Evolutionary conservation across 2,329 filamentous ascomycete genomes (phyloP).

Genomic region (Aspergillus viridinutans): DNA sequence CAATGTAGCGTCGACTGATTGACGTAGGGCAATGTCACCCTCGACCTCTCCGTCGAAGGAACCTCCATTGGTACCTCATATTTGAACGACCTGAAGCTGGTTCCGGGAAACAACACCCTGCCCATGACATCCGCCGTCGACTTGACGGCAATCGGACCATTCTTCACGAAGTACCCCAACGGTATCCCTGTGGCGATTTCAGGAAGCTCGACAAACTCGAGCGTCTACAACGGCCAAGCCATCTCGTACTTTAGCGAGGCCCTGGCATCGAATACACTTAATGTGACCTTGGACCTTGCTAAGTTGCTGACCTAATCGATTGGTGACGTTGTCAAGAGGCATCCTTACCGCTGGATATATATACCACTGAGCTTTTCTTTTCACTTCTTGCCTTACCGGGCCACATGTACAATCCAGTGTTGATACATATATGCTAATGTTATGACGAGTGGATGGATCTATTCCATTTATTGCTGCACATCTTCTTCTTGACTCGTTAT

Average conservation of each 20-base stretch:
- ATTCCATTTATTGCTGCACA: not conserved
- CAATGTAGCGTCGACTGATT: slow-evolving; percentile 2
- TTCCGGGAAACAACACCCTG: slow-evolving; percentile 52
- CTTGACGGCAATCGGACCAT: slow-evolving; percentile 32
- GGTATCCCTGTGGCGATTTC: slow-evolving; percentile 49
- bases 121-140: slow-evolving; percentile 49
- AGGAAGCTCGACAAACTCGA: slow-evolving; percentile 48
- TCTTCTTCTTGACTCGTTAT: not conserved
- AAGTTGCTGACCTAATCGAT: slow-evolving; percentile 20
- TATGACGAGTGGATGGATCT: not conserved
- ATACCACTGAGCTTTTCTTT: slow-evolving; percentile 1
- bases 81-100: slow-evolving; percentile 49
- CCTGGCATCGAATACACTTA: slow-evolving; percentile 45
- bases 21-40: slow-evolving; percentile 50
- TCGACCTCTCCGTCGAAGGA: slow-evolving; percentile 49
- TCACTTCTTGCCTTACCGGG: not conserved
- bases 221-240: slow-evolving; percentile 46
- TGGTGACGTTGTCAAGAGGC: not conserved
- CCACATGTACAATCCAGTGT: not conserved
- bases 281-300: slow-evolving; percentile 43
- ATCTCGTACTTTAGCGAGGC: slow-evolving; percentile 53
- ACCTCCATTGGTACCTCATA: slow-evolving; percentile 48
- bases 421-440: not conserved
- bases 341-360: not conserved
- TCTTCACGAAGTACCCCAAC: slow-evolving; percentile 42